Conservation (phyloP, 257 asterid species). For the Rauvolfia tetraphylla region DNA sequence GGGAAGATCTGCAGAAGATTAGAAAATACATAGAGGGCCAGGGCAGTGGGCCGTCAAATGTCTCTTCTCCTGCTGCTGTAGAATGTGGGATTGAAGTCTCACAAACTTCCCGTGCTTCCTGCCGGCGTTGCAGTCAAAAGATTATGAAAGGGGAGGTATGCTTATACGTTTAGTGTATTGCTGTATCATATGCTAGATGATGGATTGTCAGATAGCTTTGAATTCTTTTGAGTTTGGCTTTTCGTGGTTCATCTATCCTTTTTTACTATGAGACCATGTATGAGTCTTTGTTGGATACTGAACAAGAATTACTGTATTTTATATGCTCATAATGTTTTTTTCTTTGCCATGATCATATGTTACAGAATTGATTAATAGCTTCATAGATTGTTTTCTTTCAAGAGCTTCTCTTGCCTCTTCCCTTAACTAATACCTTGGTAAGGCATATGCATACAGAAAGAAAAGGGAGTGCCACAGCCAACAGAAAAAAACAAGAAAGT, state of each 20-base stretch:
- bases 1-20: constrained; percentile 92
- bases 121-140: constrained; percentile 66
- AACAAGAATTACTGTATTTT: too few species aligned
- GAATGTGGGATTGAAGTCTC: constrained; percentile 66
- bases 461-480: background rate
- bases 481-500: background rate
- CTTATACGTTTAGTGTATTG: background rate
- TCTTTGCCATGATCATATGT: too few species aligned
- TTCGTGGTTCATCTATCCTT: background rate
- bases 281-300: background rate
- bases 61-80: constrained; percentile 35
- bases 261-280: background rate
- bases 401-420: background rate
- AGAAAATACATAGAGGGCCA: constrained; percentile 56
- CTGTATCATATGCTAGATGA: background rate
- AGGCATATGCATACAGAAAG: background rate
- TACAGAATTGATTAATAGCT: too few species aligned
- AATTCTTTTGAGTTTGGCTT: background rate
- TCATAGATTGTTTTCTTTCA: too few species aligned
- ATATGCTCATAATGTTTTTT: background rate
- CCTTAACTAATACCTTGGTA: background rate
- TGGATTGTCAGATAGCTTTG: background rate
- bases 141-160: constrained; percentile 79
- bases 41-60: constrained; percentile 24
- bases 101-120: constrained; percentile 74